Evolutionary conservation across 2,329 filamentous ascomycete genomes (phyloP).

Genomic region (Madurella mycetomatis): DNA sequence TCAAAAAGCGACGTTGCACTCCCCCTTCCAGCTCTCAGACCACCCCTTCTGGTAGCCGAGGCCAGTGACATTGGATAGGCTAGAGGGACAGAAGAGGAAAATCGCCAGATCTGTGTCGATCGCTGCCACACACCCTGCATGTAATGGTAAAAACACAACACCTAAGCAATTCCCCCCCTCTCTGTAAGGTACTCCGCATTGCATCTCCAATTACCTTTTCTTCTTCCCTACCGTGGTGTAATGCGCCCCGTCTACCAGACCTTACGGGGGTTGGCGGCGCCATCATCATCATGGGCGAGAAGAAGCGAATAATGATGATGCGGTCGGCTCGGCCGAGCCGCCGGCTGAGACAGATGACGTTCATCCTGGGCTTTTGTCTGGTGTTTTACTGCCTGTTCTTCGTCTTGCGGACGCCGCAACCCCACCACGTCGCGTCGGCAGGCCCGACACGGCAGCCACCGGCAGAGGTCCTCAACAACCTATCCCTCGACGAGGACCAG

Average conservation of each 20-base stretch:
- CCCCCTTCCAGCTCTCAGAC: neutral
- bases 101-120: no score
- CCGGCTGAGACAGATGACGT: constrained; percentile 23
- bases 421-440: no score
- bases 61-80: no score
- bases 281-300: constrained; percentile 17
- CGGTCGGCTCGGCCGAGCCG: constrained; percentile 19
- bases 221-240: neutral
- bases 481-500: constrained; percentile 39
- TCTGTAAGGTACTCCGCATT: no score
- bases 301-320: constrained; percentile 11
- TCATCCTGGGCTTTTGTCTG: constrained; percentile 21
- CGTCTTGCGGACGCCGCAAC: constrained; percentile 7
- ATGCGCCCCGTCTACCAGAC: neutral
- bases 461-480: constrained; percentile 30
- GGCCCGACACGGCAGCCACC: constrained; percentile 5
- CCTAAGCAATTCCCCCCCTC: neutral
- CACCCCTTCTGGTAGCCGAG: neutral
- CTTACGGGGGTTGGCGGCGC: neutral
- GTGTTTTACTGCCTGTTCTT: constrained; percentile 28
- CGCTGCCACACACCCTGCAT: no score
- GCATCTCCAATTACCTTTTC: neutral
- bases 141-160: no score
- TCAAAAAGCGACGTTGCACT: no score
- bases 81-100: no score